Percentiles rank a stretch among this genome's conserved stretches.
These are phyloP conservation scores for Sordariomycetes sp. DNA, from an alignment of 2,329 filamentous ascomycete genomes.

Conservation along the genomic window DNA sequence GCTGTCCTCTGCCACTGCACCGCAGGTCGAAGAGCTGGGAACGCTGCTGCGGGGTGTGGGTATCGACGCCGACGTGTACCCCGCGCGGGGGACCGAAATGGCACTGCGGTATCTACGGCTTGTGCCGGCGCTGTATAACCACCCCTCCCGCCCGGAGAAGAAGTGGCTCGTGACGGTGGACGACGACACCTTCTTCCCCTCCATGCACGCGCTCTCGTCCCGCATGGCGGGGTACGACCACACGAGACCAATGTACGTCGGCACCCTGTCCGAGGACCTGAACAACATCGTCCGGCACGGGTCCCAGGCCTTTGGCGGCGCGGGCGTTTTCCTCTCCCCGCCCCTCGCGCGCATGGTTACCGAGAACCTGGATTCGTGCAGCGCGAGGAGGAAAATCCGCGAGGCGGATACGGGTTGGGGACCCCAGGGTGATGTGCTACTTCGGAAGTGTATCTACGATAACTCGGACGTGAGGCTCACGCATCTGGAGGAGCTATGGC, in stretches of 20 bases:
- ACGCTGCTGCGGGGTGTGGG: constrained; percentile 28
- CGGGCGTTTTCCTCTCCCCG: constrained; percentile 42
- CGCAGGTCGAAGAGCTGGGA: not conserved
- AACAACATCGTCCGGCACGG: constrained; percentile 36
- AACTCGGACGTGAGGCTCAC: constrained; percentile 41
- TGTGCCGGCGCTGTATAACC: constrained; percentile 39
- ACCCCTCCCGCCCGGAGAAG: constrained; percentile 29
- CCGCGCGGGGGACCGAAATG: constrained; percentile 40
- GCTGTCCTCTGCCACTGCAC: constrained; percentile 11
- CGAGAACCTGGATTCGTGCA: constrained; percentile 29
- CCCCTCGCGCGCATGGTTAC: constrained; percentile 34
- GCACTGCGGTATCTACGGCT: constrained; percentile 41
- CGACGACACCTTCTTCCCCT: constrained; percentile 51
- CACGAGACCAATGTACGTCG: constrained; percentile 35
- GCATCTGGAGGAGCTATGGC: constrained; percentile 36
- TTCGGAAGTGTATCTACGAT: constrained; percentile 41
- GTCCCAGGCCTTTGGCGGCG: constrained; percentile 47
- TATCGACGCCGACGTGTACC: constrained; percentile 43
- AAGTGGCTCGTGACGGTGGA: constrained; percentile 44
- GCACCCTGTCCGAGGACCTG: constrained; percentile 42
- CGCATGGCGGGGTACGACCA: constrained; percentile 33
- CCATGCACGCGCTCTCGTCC: constrained; percentile 34
- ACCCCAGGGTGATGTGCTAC: constrained; percentile 38
- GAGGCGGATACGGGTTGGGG: constrained; percentile 46
- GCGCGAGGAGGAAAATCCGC: constrained; percentile 33